Percentiles rank a stretch among this genome's conserved stretches.
These are phyloP conservation scores for Fusarium siculi DNA, from an alignment of 2,329 filamentous ascomycete species.

Conservation along the genomic window DNA sequence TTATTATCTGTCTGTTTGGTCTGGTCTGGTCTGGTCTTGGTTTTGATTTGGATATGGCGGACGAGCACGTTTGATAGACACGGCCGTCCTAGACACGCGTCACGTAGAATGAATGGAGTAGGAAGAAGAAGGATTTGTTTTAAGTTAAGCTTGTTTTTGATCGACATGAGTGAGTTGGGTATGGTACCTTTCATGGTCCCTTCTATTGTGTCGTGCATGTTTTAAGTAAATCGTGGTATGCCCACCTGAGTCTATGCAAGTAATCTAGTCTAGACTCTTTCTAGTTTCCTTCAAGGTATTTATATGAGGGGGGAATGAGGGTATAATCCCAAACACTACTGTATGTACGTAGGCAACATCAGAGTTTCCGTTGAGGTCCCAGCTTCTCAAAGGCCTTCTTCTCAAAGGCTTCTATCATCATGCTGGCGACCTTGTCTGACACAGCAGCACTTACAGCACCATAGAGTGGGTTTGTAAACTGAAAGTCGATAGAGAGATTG, in stretches of 20 bases:
- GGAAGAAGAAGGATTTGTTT: constrained; percentile 29
- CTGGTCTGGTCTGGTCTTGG: background rate
- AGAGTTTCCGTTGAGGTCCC: constrained; percentile 29
- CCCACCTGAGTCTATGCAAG: background rate
- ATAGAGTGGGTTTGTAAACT: constrained; percentile 91
- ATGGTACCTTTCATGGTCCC: background rate
- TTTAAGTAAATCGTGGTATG: background rate
- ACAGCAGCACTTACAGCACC: constrained; percentile 82
- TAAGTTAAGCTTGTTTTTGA: constrained; percentile 10
- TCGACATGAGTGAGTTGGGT: background rate
- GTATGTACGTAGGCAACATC: background rate
- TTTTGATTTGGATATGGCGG: constrained; percentile 29
- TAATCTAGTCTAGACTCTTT: background rate
- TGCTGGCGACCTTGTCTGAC: constrained; percentile 82
- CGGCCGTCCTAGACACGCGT: constrained; percentile 38
- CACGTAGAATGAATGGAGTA: constrained; percentile 42
- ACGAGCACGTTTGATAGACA: constrained; percentile 42
- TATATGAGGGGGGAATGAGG: background rate
- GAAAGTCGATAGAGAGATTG: constrained; percentile 79
- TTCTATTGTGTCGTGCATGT: background rate
- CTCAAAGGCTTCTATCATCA: constrained; percentile 96
- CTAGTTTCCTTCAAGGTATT: background rate
- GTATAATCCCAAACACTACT: background rate
- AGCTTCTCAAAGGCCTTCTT: constrained; percentile 70
- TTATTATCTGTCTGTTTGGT: constrained; percentile 11